Evolutionary conservation across 345 rosid genomes (phyloP), one percentile per base, ranked within the genome.

Genomic region (Brassica rapa): DNA sequence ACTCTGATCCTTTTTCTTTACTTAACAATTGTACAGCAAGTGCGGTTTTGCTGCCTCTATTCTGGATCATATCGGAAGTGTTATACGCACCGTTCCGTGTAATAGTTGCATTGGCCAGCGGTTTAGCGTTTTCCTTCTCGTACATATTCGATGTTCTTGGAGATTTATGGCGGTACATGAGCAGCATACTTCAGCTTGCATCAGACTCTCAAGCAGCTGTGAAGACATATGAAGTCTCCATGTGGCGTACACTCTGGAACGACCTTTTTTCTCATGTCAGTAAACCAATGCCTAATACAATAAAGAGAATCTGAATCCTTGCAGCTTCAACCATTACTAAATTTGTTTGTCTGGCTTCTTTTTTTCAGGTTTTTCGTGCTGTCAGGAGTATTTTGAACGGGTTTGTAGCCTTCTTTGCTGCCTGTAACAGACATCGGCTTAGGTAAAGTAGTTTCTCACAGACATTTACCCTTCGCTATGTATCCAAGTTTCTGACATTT

Each of bases 371-470:
- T 70, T 96, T 93, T 62, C 97, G 93, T 75, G 97, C 98, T 39
- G 83, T 96, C 12, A 91, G 88, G 85, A 90, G 96, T 67, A 96
- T 96, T 82, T 75, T 93, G 77, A 84, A 96, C 76, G 99, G 99
- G 21, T 87, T 91, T 72, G 90, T 89, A 27, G 99, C 93, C 62
- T 89, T 90, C 87, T 93, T 93, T 75, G 76, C 89, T 27, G 89
- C 97, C 27, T 96, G 99, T 87, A 93, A 96, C 84, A 86, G 99
- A 81, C 99, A 96, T 83, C 97, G 98, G 62, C 97, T 96, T 46
- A 91, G 99, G 99, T 96, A 82, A 75, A 56, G 24, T 23, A 11
- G 71, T 9, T 39, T 59, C 1, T 27, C 9, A 1, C 8, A 16
- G 16, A 46, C 19, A 1, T 12, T 21, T 72, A 32, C 6, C 5